Evolutionary conservation across 2,329 filamentous ascomycete species (phyloP).

Genomic region (Bertia moriformis): DNA sequence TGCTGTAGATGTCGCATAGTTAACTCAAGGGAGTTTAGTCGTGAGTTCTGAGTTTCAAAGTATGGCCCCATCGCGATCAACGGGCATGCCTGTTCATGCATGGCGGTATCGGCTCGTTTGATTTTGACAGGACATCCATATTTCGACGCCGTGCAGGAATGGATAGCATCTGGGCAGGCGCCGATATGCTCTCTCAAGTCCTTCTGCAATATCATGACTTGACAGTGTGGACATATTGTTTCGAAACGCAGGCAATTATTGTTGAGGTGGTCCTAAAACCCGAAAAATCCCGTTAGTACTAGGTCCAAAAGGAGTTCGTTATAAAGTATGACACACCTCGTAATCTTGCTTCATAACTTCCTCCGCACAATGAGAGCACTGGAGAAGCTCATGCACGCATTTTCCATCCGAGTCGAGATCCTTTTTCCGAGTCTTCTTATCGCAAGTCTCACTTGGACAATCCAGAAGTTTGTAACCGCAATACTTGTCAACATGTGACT

Average conservation of each 20-base stretch:
- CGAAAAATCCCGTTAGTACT: conserved; percentile 7
- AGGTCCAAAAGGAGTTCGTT: conserved; percentile 7
- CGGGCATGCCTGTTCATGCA: conserved; percentile 30
- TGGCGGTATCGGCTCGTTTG: conserved; percentile 17
- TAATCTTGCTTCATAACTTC: conserved; percentile 37
- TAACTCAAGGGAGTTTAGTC: conserved; percentile 24
- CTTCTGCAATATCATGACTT: conserved; percentile 3
- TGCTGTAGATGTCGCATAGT: conserved; percentile 25
- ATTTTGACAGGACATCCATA: conserved; percentile 24
- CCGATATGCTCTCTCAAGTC: conserved; percentile 18
- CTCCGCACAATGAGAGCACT: conserved; percentile 34
- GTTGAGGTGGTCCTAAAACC: not conserved
- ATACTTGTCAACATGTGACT: conserved; percentile 44
- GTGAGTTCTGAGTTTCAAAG: conserved; percentile 23
- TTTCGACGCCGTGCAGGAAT: conserved; percentile 18
- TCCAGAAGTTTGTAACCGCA: conserved; percentile 37
- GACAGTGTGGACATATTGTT: not conserved
- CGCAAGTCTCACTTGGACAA: conserved; percentile 33
- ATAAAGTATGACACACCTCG: conserved; percentile 19
- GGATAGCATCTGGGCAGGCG: conserved; percentile 17
- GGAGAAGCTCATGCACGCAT: conserved; percentile 36
- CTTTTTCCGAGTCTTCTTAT: conserved; percentile 34
- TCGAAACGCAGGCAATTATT: not conserved
- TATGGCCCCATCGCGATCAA: conserved; percentile 29
- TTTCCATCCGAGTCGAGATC: conserved; percentile 25